These are phyloP conservation scores for Arthrobotrys conoides DNA, from an alignment of 2,329 filamentous ascomycete species.

Conservation along the genomic window DNA sequence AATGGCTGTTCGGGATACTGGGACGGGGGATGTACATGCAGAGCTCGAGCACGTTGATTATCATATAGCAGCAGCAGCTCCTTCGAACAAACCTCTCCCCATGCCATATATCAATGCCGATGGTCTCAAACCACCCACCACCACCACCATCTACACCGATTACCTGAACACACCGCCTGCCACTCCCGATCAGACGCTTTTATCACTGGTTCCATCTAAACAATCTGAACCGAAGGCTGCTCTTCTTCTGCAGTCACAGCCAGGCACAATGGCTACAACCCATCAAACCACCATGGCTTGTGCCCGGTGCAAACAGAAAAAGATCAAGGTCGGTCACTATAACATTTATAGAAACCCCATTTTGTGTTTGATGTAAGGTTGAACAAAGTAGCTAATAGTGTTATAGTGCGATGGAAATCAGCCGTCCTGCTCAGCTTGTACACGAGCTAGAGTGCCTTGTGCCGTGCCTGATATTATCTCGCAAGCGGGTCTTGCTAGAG, in stretches of 20 bases:
- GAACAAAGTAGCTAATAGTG: not conserved
- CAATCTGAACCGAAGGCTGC: not conserved
- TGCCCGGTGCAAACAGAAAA: slow-evolving; percentile 50
- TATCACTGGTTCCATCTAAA: not conserved
- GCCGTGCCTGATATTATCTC: slow-evolving; percentile 52
- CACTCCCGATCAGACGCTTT: slow-evolving; percentile 33
- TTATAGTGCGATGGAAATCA: slow-evolving; percentile 48
- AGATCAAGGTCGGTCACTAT: slow-evolving; percentile 36
- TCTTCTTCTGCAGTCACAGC: too few relatives aligned
- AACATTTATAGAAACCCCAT: not conserved
- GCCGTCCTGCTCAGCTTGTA: slow-evolving; percentile 50
- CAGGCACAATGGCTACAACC: not conserved
- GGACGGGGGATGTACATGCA: slow-evolving; percentile 9
- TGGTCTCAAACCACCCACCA: not conserved
- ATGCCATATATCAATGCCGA: not conserved
- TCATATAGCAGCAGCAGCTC: not conserved
- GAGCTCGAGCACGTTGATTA: slow-evolving; percentile 12
- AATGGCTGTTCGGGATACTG: slow-evolving; percentile 5
- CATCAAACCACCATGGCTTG: slow-evolving; percentile 42
- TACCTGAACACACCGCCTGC: slow-evolving; percentile 49
- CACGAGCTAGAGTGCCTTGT: slow-evolving; percentile 27
- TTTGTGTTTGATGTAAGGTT: too few relatives aligned
- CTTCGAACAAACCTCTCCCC: not conserved
- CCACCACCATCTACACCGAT: too few relatives aligned
- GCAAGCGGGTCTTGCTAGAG: slow-evolving; percentile 34